Evolutionary conservation across 371 early-diverging fungal genomes (phyloP), one percentile per base, ranked within the genome.

Genomic region (Circinella umbellata): DNA sequence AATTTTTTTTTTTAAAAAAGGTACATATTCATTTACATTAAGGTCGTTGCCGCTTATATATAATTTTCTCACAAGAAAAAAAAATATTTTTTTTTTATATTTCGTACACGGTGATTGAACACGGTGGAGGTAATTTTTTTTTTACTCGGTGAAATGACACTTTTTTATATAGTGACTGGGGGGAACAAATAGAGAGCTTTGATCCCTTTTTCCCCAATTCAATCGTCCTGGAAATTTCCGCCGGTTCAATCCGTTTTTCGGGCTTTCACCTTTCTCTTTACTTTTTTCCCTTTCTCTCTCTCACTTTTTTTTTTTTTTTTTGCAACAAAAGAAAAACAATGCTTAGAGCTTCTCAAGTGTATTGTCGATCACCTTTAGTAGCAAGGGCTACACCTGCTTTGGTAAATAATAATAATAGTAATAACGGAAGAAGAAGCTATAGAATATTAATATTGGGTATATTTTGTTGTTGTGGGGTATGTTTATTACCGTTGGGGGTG

Each of bases 161-260:
- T 42, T 42, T 42, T 42, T 42, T 42, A 42, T 42, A 42, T 53
- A 27, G 57, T 57, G 57, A 57, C 57, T 57, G 57, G 53, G 15
- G 20, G n/a, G 14, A 8, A 6, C 53, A 18, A 13, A 13, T 53
- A 13, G 3, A 13, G 9, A 15, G 15, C 4, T 18, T 57, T 8
- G 15, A 14, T 8, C 51, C 51, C 8, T 8, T 15, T 14, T 5
- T 51, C 5, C 15, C n/a, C 51, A 51, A 27, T 2, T 51, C 51
- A 8, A 51, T 51, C 51, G 14, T 57, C 57, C 57, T 57, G 35
- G 57, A 34, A 57, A 34, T 27, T 57, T 34, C 57, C 57, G 57
- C 57, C 57, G 57, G 57, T 57, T 34, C n/a, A 18, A 57, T 57
- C 57, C 57, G 57, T 15, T 53, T 34, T 34, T 57, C 27, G 27